Evolutionary conservation across 345 rosid genomes (phyloP), one percentile per base, ranked within the genome.

Genomic region (Acer saccharum): DNA sequence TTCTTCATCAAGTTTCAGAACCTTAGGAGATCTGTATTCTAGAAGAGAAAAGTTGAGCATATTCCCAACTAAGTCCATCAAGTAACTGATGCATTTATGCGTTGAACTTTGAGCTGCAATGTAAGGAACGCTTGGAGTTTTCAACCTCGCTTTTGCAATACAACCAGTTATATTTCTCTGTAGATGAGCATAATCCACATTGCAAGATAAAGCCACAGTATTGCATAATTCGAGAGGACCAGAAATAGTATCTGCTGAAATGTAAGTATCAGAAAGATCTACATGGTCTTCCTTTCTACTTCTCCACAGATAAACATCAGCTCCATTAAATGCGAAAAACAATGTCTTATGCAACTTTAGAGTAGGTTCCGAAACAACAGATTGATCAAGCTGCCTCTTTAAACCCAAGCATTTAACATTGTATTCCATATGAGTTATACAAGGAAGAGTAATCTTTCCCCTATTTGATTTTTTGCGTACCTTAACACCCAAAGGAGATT

Each of bases 321-420:
- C 52, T 75, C 71, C 48, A 50, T 14, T 65, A 4, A 54, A 3
- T 52, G 78, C 18, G 54, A 65, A 35, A 35, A 70, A 16, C 23
- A 75, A 3, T 18, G 64, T 65, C 48, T 55, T 75, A 48, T 7
- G 41, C 71, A 66, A 9, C 71, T 75, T 66, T 20, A 54, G 29
- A 75, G 63, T 12, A 32, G 52, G 64, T 13, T 75, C 71, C 9
- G 10, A 66, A 75, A 18, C 20, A 21, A 48, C 52, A 75, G 50
- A 65, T 54, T 66, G 78, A 55, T 54, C 72, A 39, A 66, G 64
- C 64, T 66, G 72, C 72, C 72, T 50, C 65, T 75, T 75, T 32
- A 54, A 52, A 4, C 39, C 69, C 61, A 3, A 32, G 20, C 72
- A 54, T 61, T 75, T 75, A 39, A 35, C 63, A 66, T 35, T 23